Evolutionary conservation across 805 yeast genomes (phyloP).

Genomic region (Millerago galiae): DNA sequence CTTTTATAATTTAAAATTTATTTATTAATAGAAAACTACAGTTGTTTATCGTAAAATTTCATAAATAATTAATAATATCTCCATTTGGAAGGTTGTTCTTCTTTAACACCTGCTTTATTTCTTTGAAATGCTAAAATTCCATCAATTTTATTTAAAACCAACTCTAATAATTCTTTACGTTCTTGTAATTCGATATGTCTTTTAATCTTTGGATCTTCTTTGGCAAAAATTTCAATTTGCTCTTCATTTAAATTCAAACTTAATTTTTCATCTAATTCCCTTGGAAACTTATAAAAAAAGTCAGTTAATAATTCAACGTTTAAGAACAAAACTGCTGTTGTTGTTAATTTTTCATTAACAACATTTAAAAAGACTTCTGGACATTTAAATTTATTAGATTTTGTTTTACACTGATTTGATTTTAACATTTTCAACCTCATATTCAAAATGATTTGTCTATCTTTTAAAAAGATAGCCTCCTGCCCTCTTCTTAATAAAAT

Average conservation of each 20-base stretch:
- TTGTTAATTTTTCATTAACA: constrained; percentile 84
- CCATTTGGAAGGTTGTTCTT: constrained; percentile 5
- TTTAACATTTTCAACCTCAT: constrained; percentile 74
- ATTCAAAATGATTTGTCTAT: constrained; percentile 61
- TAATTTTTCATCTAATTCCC: constrained; percentile 79
- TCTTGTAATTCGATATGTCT: constrained; percentile 91
- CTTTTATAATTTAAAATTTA: constrained; percentile 5
- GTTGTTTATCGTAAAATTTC: no score
- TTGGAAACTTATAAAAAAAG: constrained; percentile 92
- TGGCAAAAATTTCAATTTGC: constrained; percentile 84
- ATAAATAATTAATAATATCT: constrained; percentile 1
- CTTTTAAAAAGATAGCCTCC: constrained; percentile 73
- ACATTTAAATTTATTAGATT: constrained; percentile 80
- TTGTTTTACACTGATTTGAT: constrained; percentile 67
- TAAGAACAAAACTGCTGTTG: constrained; percentile 86
- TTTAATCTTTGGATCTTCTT: constrained; percentile 82
- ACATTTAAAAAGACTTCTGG: constrained; percentile 93
- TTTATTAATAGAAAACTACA: not conserved
- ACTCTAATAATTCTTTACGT: constrained; percentile 79
- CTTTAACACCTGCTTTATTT: constrained; percentile 12
- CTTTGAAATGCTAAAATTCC: constrained; percentile 34
- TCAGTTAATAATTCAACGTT: constrained; percentile 93
- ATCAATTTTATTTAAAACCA: constrained; percentile 81
- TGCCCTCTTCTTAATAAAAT: constrained; percentile 71
- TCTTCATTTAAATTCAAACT: constrained; percentile 58